phyloP scores from a whole-genome alignment of 1,284 basidiomycete genomes.

The Pulveroboletus sp. region DNA sequence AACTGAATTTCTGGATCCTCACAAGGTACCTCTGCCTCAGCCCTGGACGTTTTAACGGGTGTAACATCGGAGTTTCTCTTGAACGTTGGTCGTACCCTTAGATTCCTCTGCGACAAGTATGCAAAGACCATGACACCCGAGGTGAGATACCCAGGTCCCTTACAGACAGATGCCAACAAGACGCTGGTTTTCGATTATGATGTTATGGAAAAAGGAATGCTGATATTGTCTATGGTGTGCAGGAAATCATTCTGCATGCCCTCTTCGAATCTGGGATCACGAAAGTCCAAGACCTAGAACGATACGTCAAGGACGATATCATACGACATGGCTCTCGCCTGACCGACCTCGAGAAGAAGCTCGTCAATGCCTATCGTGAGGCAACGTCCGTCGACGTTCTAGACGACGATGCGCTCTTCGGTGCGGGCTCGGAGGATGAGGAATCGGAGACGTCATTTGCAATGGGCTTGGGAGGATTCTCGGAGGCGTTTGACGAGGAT shows the following conservation, averaged over 20 bases:
- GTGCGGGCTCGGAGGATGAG: slow-evolving; percentile 62
- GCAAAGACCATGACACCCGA: slow-evolving; percentile 76
- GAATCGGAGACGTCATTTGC: slow-evolving; percentile 74
- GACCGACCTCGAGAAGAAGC: slow-evolving; percentile 80
- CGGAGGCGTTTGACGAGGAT: slow-evolving; percentile 87
- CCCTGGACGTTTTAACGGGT: slow-evolving; percentile 79
- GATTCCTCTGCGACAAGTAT: slow-evolving; percentile 80
- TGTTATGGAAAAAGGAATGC: slow-evolving; percentile 1
- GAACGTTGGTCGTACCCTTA: slow-evolving; percentile 85
- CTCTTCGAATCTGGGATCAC: slow-evolving; percentile 85
- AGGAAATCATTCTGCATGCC: slow-evolving; percentile 92
- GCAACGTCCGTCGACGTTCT: slow-evolving; percentile 61
- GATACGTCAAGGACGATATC: slow-evolving; percentile 88
- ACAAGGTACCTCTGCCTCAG: slow-evolving; percentile 59
- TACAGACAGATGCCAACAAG: neutral
- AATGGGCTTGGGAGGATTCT: slow-evolving; percentile 78
- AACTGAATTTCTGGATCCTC: slow-evolving; percentile 6
- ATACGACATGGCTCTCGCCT: slow-evolving; percentile 78
- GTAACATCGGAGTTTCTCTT: slow-evolving; percentile 80
- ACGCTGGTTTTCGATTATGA: neutral
- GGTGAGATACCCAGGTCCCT: slow-evolving; percentile 42
- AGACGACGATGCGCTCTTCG: slow-evolving; percentile 79
- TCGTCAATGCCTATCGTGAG: slow-evolving; percentile 79
- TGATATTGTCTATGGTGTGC: slow-evolving; percentile 5
- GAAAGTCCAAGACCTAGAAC: slow-evolving; percentile 73